Evolutionary conservation across 805 yeast species (phyloP).

Genomic region (Tetrapisispora nanseiensis): DNA sequence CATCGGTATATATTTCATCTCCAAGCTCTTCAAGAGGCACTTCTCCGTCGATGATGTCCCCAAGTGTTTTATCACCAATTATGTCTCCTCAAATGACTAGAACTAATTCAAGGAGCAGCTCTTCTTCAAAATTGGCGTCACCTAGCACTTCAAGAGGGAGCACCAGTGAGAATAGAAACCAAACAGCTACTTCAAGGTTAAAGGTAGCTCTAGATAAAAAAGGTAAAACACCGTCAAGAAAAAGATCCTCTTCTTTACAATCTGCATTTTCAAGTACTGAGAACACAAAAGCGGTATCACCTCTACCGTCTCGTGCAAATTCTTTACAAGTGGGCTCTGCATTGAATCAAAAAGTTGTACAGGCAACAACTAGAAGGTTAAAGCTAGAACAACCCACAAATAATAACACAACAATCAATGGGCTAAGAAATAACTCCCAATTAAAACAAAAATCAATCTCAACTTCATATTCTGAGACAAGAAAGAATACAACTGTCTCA

Average conservation of each 20-base stretch:
- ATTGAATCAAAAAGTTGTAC: conserved; percentile 22
- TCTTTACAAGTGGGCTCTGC: conserved; percentile 24
- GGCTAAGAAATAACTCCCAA: background rate
- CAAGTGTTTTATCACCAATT: background rate
- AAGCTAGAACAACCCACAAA: background rate
- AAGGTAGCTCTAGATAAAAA: background rate
- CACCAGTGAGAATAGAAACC: conserved; percentile 6
- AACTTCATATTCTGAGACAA: background rate
- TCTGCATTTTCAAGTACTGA: conserved; percentile 9
- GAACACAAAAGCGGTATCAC: conserved; percentile 1
- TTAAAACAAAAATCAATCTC: background rate
- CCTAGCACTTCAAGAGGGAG: conserved; percentile 15
- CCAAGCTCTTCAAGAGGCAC: conserved; percentile 6
- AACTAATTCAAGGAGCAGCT: background rate
- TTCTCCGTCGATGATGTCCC: conserved; percentile 9
- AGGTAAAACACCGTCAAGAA: conserved; percentile 11
- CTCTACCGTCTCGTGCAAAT: conserved; percentile 18
- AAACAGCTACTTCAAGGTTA: background rate
- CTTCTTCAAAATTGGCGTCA: conserved; percentile 4
- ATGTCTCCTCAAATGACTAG: conserved; percentile 1
- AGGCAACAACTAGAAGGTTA: conserved; percentile 6
- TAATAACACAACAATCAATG: background rate
- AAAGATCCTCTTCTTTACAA: conserved; percentile 29
- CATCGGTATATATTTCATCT: background rate
- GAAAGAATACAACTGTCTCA: background rate